Evolutionary conservation across 805 yeast species (phyloP).

Genomic region (Schwanniomyces pseudopolymorphus): DNA sequence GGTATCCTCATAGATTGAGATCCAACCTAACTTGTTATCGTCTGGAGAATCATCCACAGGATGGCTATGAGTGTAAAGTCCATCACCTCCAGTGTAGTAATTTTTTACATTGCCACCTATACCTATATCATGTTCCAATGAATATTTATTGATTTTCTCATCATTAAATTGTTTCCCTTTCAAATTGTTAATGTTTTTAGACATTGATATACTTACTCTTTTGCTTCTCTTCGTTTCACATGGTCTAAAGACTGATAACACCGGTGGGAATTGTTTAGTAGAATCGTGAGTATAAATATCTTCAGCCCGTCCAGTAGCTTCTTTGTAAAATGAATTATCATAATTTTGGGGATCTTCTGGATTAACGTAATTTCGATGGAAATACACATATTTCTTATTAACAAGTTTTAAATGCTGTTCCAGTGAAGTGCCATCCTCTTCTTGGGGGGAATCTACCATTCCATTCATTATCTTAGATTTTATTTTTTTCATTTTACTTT

Average conservation of each 20-base stretch:
- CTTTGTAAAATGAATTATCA: background rate
- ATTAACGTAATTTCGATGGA: slow-evolving; percentile 33
- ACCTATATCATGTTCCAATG: slow-evolving; percentile 21
- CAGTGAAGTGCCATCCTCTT: slow-evolving; percentile 5
- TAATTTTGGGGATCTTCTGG: background rate
- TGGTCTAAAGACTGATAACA: slow-evolving; percentile 42
- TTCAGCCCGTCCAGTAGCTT: slow-evolving; percentile 18
- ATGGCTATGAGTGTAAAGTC: slow-evolving; percentile 41
- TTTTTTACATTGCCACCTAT: slow-evolving; percentile 24
- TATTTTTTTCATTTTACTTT: slow-evolving; percentile 23
- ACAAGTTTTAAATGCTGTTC: slow-evolving; percentile 23
- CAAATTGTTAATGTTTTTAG: slow-evolving; percentile 13
- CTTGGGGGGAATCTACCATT: slow-evolving; percentile 4
- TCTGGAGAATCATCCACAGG: slow-evolving; percentile 64
- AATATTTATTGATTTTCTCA: slow-evolving; percentile 9
- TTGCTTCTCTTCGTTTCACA: slow-evolving; percentile 37
- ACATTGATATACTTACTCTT: slow-evolving; percentile 34
- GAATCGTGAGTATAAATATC: slow-evolving; percentile 25
- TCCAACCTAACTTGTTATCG: slow-evolving; percentile 62
- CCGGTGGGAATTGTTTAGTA: slow-evolving; percentile 20
- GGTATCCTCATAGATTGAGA: slow-evolving; percentile 55
- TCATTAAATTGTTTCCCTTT: background rate
- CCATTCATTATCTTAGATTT: slow-evolving; percentile 12
- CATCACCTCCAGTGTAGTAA: slow-evolving; percentile 54
- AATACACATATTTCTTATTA: slow-evolving; percentile 36